Conservation (phyloP, 441 rosid genomes). For the Mallotus japonicus region DNA sequence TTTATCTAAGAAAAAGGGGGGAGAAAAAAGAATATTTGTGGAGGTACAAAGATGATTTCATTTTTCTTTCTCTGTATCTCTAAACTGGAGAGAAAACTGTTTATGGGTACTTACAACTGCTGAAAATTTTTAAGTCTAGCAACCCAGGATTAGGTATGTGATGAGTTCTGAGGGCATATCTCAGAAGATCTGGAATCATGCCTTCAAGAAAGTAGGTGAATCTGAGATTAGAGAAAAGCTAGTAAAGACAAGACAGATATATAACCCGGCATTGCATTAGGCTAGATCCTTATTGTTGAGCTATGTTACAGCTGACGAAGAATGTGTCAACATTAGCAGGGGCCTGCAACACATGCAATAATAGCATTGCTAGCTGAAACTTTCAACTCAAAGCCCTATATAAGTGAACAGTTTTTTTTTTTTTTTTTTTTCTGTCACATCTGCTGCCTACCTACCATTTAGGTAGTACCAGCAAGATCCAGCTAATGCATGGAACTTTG, state of each 20-base stretch:
- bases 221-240: neutral
- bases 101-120: neutral
- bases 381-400: neutral
- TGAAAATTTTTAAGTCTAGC: neutral
- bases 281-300: neutral
- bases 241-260: neutral
- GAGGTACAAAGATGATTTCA: too few relatives aligned
- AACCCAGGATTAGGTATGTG: neutral
- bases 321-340: neutral
- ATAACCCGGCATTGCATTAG: neutral
- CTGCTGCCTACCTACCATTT: too few relatives aligned
- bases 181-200: neutral
- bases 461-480: too few relatives aligned
- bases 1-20: too few relatives aligned
- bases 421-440: too few relatives aligned
- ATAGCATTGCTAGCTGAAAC: neutral
- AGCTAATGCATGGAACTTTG: too few relatives aligned
- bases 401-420: neutral
- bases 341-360: neutral
- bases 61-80: too few relatives aligned
- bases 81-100: neutral
- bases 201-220: neutral
- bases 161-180: neutral
- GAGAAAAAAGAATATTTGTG: too few relatives aligned
- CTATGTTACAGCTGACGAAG: neutral